Evolutionary conservation across 192 early-diverging fungal genomes (phyloP), one percentile per base, ranked within the genome.

Genomic region (Umbelopsis vinacea): DNA sequence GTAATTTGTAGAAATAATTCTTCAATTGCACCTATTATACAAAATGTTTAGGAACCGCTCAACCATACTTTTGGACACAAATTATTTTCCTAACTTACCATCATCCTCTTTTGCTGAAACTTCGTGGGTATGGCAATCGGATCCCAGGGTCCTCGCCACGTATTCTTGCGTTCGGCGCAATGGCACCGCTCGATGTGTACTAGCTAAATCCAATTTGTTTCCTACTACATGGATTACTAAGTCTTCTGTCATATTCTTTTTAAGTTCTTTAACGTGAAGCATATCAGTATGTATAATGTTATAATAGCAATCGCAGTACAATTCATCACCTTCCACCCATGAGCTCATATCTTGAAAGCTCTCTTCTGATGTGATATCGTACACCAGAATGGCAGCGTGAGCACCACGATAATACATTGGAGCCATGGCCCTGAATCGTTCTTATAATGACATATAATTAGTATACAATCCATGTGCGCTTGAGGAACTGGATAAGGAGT

Each of bases 341-440:
- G 88, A 85, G 46, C 85, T 84, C 70, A 92, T 82, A 54, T 91
- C 88, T 73, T 76, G 73, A 70, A 92, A 92, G 54, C 88, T 90
- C 46, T 89, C 84, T 68, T 89, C 85, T 78, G 81, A 89, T 29
- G 91, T 91, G 45, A 92, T 86, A 74, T 92, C 91, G 68, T 91
- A 92, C 55, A 92, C 91, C 21, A 92, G 74, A 48, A 92, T 82
- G 14, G 88, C 89, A 14, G 91, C 91, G 46, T 90, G 86, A 47
- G 91, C 89, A 0, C 91, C 91, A 54, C 91, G 87, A 68, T 92
- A 92, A 70, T 91, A 92, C 84, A 90, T 87, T 66, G 88, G 87
- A n/a, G 89, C 86, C 89, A 91, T 90, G 53, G 91, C 87, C 54
- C 91, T 83, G 81, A 92, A 92, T 29, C 91, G 84, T 77, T 91